These are phyloP conservation scores for Tuber magnatum DNA, from an alignment of 495 filamentous ascomycete genomes.

Conservation along the genomic window DNA sequence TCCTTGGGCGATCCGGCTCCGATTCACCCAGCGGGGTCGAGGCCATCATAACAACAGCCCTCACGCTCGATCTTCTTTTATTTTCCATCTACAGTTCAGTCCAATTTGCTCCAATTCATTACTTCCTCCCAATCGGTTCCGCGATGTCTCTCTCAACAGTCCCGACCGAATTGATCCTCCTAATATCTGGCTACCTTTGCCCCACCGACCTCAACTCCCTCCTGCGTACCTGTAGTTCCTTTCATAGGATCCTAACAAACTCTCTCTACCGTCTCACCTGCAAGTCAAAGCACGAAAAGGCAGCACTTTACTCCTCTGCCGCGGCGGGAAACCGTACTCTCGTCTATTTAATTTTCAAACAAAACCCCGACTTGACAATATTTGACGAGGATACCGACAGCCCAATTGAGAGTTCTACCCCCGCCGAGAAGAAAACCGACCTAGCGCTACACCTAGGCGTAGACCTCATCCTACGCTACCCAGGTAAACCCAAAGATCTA, in stretches of 20 bases:
- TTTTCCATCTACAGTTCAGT: background rate
- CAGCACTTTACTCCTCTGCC: background rate
- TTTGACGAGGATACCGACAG: background rate
- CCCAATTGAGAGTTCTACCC: background rate
- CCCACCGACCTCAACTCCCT: conserved; percentile 11
- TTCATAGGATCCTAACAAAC: background rate
- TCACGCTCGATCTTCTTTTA: background rate
- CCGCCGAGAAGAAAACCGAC: conserved; percentile 1
- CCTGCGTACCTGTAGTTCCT: background rate
- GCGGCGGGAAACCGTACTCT: background rate
- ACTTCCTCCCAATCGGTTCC: background rate
- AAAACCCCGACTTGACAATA: background rate
- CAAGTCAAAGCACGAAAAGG: background rate
- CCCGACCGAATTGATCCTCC: conserved; percentile 2
- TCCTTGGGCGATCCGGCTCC: background rate
- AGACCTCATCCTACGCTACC: background rate
- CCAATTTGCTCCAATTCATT: background rate
- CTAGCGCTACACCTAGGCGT: background rate
- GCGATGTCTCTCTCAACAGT: background rate
- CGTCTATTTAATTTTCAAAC: background rate
- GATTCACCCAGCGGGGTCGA: background rate
- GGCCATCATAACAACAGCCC: background rate
- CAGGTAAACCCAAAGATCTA: background rate
- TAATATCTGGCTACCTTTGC: conserved; percentile 2
- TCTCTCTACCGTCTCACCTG: background rate